Conservation (phyloP, 2,329 filamentous ascomycete genomes). For the Exserohilum turcica region DNA sequence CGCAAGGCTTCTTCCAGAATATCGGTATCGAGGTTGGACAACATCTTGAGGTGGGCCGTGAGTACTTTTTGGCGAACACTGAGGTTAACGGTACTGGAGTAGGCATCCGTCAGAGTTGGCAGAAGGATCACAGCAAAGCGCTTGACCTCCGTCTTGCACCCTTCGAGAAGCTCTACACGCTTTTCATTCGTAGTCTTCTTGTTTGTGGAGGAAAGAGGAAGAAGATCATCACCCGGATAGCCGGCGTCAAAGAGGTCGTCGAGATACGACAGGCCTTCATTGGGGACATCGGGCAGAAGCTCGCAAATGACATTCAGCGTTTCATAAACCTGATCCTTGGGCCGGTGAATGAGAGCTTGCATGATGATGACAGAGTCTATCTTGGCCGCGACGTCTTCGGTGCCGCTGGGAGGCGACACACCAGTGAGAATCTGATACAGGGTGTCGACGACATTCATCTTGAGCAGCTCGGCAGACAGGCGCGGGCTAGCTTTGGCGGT, state of each 20-base stretch:
- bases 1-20: constrained; percentile 86
- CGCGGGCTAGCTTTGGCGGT: constrained; percentile 86
- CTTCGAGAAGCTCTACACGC: constrained; percentile 77
- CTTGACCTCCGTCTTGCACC: constrained; percentile 85
- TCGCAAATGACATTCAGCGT: constrained; percentile 98
- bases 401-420: constrained; percentile 83
- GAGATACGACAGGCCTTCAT: constrained; percentile 57
- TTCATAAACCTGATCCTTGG: constrained; percentile 94
- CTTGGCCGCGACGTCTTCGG: constrained; percentile 78
- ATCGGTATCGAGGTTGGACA: constrained; percentile 85
- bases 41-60: constrained; percentile 95
- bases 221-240: constrained; percentile 54
- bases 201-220: constrained; percentile 50
- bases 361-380: constrained; percentile 97
- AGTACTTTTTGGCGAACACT: constrained; percentile 94
- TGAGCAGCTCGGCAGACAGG: constrained; percentile 87
- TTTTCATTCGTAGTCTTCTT: constrained; percentile 74
- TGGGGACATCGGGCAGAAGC: constrained; percentile 76
- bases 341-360: constrained; percentile 95
- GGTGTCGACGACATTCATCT: constrained; percentile 96
- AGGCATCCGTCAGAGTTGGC: constrained; percentile 93
- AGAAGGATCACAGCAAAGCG: constrained; percentile 92
- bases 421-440: constrained; percentile 96
- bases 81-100: constrained; percentile 95
- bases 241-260: constrained; percentile 58